Evolutionary conservation across 2,329 filamentous ascomycete genomes (phyloP), one percentile per base, ranked within the genome.

Genomic region (Phyllosticta citrichinensis): DNA sequence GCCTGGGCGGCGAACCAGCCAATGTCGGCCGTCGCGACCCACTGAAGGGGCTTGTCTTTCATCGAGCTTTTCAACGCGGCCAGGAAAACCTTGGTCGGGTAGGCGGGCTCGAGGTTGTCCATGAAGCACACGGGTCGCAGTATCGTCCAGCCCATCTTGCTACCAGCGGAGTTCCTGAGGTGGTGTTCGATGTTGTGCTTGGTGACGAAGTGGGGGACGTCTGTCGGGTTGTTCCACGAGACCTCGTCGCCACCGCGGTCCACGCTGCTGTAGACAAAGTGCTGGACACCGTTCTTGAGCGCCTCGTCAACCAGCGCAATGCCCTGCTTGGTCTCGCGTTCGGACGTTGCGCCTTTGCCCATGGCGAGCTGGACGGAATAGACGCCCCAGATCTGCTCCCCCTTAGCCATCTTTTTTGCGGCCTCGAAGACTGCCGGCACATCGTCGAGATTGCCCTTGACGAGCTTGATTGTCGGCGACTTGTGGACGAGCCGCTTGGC

Each of bases 181-280:
- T 88, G 76, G 58, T 80, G 73, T 72, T 88, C 86, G 66, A 88
- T 84, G 11, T 79, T 70, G 65, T 83, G 78, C 69, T 88, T 88
- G 65, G 71, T 77, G 62, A 77, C 77, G 69, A 88, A 88, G 69
- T 88, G 84, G 0, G 83, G 81, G 55, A 87, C 77, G 0, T 70
- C 68, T 14, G 73, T 74, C 27, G 66, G 62, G 63, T 79, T 79
- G 4, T 78, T 76, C 66, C 80, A 78, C 55, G 77, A 80, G 5
- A 76, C 77, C 2, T 73, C 71, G 50, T 81, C 78, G 54, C 84
- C 83, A 52, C 84, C 83, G 50, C 86, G 82, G 64, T 88, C 86
- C 25, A 87, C 83, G 58, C 79, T 83, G 30, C 78, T 81, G 72
- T 87, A 88, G 53, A 88, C 79, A 65, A 88, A 85, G 67, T 84